Conservation (phyloP, 2,329 filamentous ascomycete species). For the Apiospora koreana region DNA sequence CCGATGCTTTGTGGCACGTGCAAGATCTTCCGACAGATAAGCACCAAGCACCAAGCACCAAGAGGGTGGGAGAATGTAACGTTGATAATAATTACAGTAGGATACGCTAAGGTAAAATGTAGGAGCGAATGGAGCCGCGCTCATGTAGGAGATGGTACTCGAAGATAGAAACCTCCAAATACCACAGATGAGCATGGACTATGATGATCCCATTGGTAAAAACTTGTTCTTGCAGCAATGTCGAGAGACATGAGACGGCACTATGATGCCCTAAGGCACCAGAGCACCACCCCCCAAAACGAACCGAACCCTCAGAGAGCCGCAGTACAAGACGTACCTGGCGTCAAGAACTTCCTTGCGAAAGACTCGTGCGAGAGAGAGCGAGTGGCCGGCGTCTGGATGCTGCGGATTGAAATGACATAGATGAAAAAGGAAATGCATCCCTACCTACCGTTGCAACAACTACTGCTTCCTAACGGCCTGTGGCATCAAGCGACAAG, state of each 20-base stretch:
- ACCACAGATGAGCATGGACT: slow-evolving; percentile 48
- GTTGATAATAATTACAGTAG: background rate
- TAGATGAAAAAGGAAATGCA: background rate
- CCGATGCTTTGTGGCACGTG: background rate
- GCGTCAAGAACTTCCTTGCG: slow-evolving; percentile 29
- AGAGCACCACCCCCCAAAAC: slow-evolving; percentile 23
- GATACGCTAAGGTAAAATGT: slow-evolving; percentile 34
- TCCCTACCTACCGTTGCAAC: background rate
- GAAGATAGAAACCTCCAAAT: background rate
- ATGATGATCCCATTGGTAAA: slow-evolving; percentile 47
- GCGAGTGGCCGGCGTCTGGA: slow-evolving; percentile 28
- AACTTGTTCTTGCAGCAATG: slow-evolving; percentile 43
- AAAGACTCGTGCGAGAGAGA: slow-evolving; percentile 31
- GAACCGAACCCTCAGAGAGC: slow-evolving; percentile 31
- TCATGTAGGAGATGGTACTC: slow-evolving; percentile 37
- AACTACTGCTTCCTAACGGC: background rate
- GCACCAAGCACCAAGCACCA: too few relatives aligned
- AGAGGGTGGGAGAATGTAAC: background rate
- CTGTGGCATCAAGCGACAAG: background rate
- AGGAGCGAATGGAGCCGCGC: slow-evolving; percentile 54
- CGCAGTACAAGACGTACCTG: slow-evolving; percentile 36
- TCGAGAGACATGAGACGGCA: background rate
- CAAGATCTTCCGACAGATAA: background rate
- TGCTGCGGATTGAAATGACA: background rate
- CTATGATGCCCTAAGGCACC: slow-evolving; percentile 18